Conservation (phyloP, 1,284 basidiomycete species). For the Laetiporus sulphureus region DNA sequence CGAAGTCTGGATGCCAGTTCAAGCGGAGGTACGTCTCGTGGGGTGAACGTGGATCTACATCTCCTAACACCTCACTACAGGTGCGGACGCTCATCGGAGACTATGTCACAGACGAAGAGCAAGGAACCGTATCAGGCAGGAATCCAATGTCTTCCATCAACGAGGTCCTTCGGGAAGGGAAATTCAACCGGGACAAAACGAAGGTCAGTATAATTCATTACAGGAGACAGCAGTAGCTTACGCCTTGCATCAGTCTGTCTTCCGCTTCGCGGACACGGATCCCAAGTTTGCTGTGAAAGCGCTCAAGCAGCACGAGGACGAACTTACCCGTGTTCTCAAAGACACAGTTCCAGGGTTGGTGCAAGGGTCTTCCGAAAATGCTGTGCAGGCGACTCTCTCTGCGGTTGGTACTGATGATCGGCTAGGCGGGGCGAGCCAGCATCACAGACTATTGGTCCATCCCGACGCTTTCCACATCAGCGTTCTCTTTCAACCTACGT, state of each 20-base stretch:
- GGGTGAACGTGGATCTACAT: too few species aligned
- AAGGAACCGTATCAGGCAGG: constrained; percentile 66
- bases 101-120: constrained; percentile 88
- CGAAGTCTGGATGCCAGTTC: constrained; percentile 91
- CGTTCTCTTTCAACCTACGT: constrained; percentile 89
- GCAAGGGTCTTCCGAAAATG: constrained; percentile 55
- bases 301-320: constrained; percentile 78
- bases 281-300: constrained; percentile 60
- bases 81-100: constrained; percentile 83
- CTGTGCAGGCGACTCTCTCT: constrained; percentile 54
- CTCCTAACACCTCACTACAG: constrained; percentile 40
- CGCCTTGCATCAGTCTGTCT: constrained; percentile 57
- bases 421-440: constrained; percentile 61
- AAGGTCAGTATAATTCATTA: constrained; percentile 46
- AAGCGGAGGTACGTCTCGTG: constrained; percentile 72
- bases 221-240: not conserved
- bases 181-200: constrained; percentile 67
- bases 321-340: constrained; percentile 78
- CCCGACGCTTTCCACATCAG: constrained; percentile 95
- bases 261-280: constrained; percentile 89
- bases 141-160: constrained; percentile 93
- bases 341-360: constrained; percentile 94
- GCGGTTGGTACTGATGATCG: constrained; percentile 66
- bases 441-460: constrained; percentile 82
- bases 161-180: constrained; percentile 86